Evolutionary conservation across 2,329 filamentous ascomycete species (phyloP).

Genomic region (Chalara sp.): DNA sequence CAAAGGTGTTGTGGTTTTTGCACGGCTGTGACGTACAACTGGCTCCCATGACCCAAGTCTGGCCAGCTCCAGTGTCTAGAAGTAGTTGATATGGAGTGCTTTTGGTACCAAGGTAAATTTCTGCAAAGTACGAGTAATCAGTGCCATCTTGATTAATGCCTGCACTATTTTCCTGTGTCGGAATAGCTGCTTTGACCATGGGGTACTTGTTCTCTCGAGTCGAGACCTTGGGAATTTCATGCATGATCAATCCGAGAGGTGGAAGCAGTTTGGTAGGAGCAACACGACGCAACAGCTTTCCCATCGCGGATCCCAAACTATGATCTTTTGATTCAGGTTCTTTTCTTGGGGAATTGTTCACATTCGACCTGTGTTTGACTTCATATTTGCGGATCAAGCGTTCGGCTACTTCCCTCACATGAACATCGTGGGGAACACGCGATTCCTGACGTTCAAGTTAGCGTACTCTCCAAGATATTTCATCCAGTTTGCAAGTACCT

Average conservation of each 20-base stretch:
- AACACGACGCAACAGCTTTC: neutral
- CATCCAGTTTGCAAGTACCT: neutral
- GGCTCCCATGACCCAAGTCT: constrained; percentile 78
- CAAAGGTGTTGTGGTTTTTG: constrained; percentile 62
- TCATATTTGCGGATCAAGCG: neutral
- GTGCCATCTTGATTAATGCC: constrained; percentile 58
- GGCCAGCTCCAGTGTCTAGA: constrained; percentile 60
- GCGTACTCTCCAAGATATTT: no score
- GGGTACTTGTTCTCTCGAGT: constrained; percentile 19
- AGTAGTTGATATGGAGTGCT: constrained; percentile 52
- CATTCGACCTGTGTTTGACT: neutral
- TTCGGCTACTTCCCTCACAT: neutral
- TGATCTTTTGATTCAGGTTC: neutral
- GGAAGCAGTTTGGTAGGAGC: neutral
- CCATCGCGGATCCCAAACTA: neutral
- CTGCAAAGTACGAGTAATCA: constrained; percentile 59
- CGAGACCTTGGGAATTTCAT: constrained; percentile 1
- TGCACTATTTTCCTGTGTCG: constrained; percentile 40
- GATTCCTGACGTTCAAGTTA: no score
- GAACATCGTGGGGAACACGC: neutral
- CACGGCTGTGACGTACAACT: constrained; percentile 63
- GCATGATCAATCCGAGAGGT: neutral
- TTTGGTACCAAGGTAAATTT: constrained; percentile 49
- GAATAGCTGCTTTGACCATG: constrained; percentile 24
- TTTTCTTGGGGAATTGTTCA: neutral